Conservation (phyloP, 805 yeast species). For the Teunomyces pallodes region DNA sequence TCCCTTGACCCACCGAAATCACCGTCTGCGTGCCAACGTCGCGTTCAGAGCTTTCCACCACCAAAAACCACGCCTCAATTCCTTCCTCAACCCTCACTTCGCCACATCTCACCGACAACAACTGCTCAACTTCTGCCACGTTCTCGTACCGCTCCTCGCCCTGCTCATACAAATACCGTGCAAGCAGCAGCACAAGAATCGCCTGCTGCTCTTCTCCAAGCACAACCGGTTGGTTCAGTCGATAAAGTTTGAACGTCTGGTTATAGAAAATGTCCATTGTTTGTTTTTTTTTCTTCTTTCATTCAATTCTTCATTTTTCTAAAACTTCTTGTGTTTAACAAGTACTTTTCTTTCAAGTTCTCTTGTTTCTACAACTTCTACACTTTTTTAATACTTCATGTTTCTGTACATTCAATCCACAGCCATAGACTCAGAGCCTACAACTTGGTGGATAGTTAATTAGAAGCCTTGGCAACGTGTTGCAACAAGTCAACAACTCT, state of each 20-base stretch:
- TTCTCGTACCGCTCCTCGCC: conserved; percentile 9
- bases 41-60: conserved; percentile 6
- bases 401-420: conserved; percentile 3
- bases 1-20: conserved; percentile 5
- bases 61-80: conserved; percentile 7
- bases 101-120: conserved; percentile 1
- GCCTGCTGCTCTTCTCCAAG: conserved; percentile 2
- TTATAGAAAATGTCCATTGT: conserved; percentile 11
- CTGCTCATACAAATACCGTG: conserved; percentile 2
- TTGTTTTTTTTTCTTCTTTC: background rate
- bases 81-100: background rate
- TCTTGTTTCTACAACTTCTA: background rate
- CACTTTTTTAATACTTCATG: background rate
- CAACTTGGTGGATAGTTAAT: conserved; percentile 13
- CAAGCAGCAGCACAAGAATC: conserved; percentile 6
- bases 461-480: conserved; percentile 24
- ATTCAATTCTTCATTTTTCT: background rate
- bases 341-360: no score
- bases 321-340: background rate
- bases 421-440: conserved; percentile 5
- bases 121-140: conserved; percentile 5
- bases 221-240: conserved; percentile 8
- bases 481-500: conserved; percentile 37
- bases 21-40: conserved; percentile 9
- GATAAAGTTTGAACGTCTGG: conserved; percentile 13